Conservation (phyloP, 257 asterid species). For the Solanum medicagineum region DNA sequence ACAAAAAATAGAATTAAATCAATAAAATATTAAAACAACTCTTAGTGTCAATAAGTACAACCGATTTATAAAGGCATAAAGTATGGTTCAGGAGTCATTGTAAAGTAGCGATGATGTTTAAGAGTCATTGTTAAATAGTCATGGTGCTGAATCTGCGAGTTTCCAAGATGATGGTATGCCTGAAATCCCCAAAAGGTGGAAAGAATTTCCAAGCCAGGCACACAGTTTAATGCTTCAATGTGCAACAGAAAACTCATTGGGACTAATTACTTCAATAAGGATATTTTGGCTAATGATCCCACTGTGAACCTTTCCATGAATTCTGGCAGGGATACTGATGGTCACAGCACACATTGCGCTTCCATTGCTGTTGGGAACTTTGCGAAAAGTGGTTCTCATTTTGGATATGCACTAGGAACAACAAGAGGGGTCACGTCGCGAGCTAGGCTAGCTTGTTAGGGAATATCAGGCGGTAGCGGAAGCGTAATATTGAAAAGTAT, state of each 20-base stretch:
- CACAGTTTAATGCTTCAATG: background rate
- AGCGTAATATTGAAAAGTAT: no score
- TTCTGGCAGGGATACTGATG: background rate
- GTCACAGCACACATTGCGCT: background rate
- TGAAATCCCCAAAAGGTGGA: constrained; percentile 7
- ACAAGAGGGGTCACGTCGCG: constrained; percentile 2
- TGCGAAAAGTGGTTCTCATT: background rate
- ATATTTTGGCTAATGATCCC: background rate
- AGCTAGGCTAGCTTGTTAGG: background rate
- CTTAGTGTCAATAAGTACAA: no score
- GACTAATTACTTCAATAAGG: background rate
- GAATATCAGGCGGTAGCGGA: no score
- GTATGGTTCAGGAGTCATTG: no score
- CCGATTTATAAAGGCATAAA: no score
- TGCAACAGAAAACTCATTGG: background rate
- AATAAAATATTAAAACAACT: no score
- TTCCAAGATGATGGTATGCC: constrained; percentile 3
- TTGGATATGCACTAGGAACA: constrained; percentile 2
- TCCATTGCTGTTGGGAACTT: background rate
- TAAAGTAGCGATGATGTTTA: no score
- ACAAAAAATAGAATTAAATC: no score
- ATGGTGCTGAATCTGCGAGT: background rate
- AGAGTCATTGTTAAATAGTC: no score
- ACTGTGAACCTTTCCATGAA: background rate
- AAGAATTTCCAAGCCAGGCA: constrained; percentile 2